Base-by-base conservation (phyloP, 306 rosid genomes). In the Morella rubra region DNA sequence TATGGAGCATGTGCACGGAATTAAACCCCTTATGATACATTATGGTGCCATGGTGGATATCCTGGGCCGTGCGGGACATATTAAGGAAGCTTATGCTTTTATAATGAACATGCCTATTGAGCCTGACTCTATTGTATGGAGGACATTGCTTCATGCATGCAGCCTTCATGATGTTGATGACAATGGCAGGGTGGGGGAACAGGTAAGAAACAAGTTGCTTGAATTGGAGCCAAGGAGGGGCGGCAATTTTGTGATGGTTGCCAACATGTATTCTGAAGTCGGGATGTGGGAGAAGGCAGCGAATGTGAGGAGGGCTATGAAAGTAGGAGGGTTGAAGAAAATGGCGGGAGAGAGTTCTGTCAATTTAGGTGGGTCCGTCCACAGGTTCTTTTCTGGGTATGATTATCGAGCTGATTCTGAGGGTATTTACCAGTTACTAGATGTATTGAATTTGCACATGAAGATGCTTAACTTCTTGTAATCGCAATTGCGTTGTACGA, bases 221-320 rank as follows among this genome's bases (percentile, higher is more conserved):
- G 66, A 71, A 73, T 73, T 89, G 82, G 96, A 95, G 91, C 97
- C 97, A 8, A 88, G 82, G 78, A 88, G 97, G 76, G 85, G 93
- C 55, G 94, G 90, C 65, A 95, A 95, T 78, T 82, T 89, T 3
- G 88, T 90, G 81, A 89, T 95, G 83, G 90, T 86, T 50, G 96
- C 98, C 37, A 95, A 95, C 81, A 81, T 84, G 91, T 95, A 85
- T 74, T 89, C 97, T 18, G 97, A 90, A 81, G 81, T 58, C 44
- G 97, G 98, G 69, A 86, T 83, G 96, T 95, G 98, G 98, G 92
- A 95, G 42, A 79, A 88, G 52, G 98, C 92, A 1, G 96, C 87
- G 8, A 86, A 82, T 49, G 83, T 86, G 69, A 87, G 98, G 76
- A 89, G 80, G 83, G 77, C 75, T 46, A 92, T 92, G 93, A 84